Percentiles rank a stretch among this genome's conserved stretches.
Evolutionary conservation across 2,329 filamentous ascomycete genomes (phyloP).

Genomic region (Penicillium concentricum): DNA sequence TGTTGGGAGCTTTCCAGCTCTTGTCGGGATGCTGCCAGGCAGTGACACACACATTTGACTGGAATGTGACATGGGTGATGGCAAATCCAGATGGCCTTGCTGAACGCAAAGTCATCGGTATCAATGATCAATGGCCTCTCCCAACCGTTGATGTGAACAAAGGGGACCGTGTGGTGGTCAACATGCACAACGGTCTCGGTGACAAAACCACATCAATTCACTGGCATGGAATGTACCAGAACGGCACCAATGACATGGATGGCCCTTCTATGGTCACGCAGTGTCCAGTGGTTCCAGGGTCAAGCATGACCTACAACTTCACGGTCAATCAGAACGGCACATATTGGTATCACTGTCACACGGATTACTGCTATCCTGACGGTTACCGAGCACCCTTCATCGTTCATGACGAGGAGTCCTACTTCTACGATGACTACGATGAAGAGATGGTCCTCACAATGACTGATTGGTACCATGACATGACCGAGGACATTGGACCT

Average conservation of each 20-base stretch:
- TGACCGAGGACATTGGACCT: slow-evolving; percentile 56
- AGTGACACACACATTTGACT: slow-evolving; percentile 36
- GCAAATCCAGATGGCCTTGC: slow-evolving; percentile 56
- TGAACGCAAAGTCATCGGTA: slow-evolving; percentile 60
- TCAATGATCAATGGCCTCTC: slow-evolving; percentile 73
- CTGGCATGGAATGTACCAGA: slow-evolving; percentile 76
- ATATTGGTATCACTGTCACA: slow-evolving; percentile 69
- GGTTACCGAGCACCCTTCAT: slow-evolving; percentile 67
- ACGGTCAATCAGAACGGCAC: slow-evolving; percentile 57
- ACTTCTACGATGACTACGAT: slow-evolving; percentile 53
- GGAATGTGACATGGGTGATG: slow-evolving; percentile 56
- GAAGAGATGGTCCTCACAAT: slow-evolving; percentile 65
- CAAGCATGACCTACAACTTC: slow-evolving; percentile 64
- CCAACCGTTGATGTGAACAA: slow-evolving; percentile 71
- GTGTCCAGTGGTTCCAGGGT: slow-evolving; percentile 19
- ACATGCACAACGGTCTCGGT: slow-evolving; percentile 64
- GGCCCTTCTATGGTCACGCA: slow-evolving; percentile 67
- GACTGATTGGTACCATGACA: slow-evolving; percentile 71
- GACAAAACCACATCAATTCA: slow-evolving; percentile 68
- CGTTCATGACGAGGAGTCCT: slow-evolving; percentile 60
- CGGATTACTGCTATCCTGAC: slow-evolving; percentile 64
- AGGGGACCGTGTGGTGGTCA: slow-evolving; percentile 68
- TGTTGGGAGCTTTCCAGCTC: background rate
- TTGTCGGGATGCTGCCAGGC: slow-evolving; percentile 3
- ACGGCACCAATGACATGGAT: slow-evolving; percentile 73